Conservation (phyloP, 1,139 yeast species). For the Debaryomyces subglobosus region DNA sequence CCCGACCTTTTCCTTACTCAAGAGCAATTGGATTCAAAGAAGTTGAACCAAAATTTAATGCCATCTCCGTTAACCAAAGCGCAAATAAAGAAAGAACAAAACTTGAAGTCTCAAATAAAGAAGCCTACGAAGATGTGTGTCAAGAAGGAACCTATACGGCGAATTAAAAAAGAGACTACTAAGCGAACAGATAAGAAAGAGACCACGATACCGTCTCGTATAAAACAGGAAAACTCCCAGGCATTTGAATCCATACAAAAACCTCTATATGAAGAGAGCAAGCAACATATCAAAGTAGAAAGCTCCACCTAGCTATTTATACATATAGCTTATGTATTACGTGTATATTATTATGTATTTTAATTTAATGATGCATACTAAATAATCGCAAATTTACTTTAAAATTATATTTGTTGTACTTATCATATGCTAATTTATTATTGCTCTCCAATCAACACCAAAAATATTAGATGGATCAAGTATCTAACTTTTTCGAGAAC, state of each 20-base stretch:
- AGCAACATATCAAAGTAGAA: not conserved
- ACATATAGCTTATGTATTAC: constrained; percentile 1
- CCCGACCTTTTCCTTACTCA: constrained; percentile 65
- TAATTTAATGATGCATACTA: constrained; percentile 6
- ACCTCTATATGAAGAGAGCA: not conserved
- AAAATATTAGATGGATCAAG: constrained; percentile 28
- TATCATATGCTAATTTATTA: not conserved
- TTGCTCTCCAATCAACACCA: not conserved
- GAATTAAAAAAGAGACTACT: constrained; percentile 9
- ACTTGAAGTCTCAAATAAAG: constrained; percentile 5
- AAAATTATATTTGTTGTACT: not conserved
- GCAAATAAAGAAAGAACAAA: constrained; percentile 14
- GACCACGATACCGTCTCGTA: constrained; percentile 2
- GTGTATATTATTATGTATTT: constrained; percentile 5
- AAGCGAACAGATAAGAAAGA: constrained; percentile 5
- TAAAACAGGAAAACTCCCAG: constrained; percentile 7
- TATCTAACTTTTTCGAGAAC: constrained; percentile 32
- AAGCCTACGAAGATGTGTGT: constrained; percentile 12
- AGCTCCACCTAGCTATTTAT: not conserved
- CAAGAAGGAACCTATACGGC: constrained; percentile 15
- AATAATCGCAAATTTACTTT: constrained; percentile 4
- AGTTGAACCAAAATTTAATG: constrained; percentile 28
- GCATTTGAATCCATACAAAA: not conserved
- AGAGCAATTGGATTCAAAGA: constrained; percentile 51
- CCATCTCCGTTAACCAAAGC: constrained; percentile 11